phyloP scores from a whole-genome alignment of 1,284 basidiomycete genomes.

The Ceratobasidium sp. region DNA sequence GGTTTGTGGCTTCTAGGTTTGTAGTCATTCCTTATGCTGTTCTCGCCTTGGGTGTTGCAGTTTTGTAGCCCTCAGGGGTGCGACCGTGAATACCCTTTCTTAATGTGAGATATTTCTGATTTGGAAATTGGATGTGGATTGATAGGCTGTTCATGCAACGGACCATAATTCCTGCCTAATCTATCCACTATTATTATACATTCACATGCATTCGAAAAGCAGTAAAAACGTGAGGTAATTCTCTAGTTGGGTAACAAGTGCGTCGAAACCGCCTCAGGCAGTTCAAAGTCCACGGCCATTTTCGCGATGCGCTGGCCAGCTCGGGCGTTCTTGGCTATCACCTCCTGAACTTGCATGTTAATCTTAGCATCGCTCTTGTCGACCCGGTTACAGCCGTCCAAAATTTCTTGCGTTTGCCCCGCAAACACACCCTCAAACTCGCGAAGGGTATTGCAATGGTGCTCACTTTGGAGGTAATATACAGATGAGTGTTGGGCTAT shows the following conservation, averaged over 20 bases:
- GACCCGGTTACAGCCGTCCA: conserved; percentile 11
- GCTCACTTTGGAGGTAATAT: conserved; percentile 2
- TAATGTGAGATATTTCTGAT: conserved; percentile 30
- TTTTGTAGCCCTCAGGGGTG: conserved; percentile 28
- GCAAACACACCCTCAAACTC: conserved; percentile 28
- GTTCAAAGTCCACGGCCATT: conserved; percentile 8
- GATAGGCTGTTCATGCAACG: background rate
- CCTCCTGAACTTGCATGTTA: background rate
- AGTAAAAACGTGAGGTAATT: background rate
- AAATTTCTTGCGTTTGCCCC: conserved; percentile 11
- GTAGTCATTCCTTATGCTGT: conserved; percentile 39
- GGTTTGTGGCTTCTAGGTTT: conserved; percentile 17
- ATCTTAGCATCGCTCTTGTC: background rate
- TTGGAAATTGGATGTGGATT: background rate
- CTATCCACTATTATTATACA: background rate
- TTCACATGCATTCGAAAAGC: background rate
- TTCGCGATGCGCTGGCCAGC: conserved; percentile 23
- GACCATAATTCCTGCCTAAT: background rate
- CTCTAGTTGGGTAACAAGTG: background rate
- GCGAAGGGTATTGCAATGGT: conserved; percentile 2
- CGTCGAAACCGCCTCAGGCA: conserved; percentile 7
- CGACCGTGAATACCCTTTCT: conserved; percentile 35
- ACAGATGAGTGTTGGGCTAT: background rate
- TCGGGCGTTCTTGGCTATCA: conserved; percentile 13
- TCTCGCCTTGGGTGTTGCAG: conserved; percentile 5